phyloP scores from a whole-genome alignment of 2,329 filamentous ascomycete genomes.

The Calonectria crousiana region DNA sequence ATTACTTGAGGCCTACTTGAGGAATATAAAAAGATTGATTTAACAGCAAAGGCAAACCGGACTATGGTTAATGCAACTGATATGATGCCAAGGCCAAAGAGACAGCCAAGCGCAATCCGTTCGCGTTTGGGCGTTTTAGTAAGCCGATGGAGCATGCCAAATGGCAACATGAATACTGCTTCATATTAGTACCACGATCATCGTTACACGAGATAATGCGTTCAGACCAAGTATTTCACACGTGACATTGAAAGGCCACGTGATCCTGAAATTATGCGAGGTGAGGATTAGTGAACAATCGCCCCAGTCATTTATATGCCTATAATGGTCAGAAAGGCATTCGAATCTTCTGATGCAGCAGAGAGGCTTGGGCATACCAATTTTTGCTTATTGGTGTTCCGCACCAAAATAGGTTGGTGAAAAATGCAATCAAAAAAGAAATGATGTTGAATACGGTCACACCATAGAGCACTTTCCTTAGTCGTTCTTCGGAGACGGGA shows the following conservation, averaged over 20 bases:
- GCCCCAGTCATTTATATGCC: neutral
- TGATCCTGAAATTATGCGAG: neutral
- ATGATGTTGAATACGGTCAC: neutral
- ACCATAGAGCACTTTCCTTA: neutral
- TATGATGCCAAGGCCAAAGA: neutral
- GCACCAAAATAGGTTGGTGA: neutral
- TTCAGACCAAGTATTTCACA: neutral
- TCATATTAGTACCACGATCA: too few relatives aligned
- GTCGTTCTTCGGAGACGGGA: neutral
- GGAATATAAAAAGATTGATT: neutral
- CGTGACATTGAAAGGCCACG: neutral
- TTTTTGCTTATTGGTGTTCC: neutral
- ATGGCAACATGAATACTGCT: neutral
- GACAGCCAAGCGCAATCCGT: neutral
- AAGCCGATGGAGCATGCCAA: neutral
- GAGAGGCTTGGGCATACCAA: neutral
- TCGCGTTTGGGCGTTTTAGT: neutral
- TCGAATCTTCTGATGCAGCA: neutral
- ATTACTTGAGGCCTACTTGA: neutral
- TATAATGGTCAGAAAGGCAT: neutral
- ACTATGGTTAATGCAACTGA: neutral
- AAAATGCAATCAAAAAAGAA: neutral
- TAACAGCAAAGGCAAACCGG: neutral
- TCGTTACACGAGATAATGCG: too few relatives aligned
- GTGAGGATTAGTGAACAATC: neutral